phyloP scores from a whole-genome alignment of 2,329 filamentous ascomycete species.

The Erysiphe pulchra region DNA sequence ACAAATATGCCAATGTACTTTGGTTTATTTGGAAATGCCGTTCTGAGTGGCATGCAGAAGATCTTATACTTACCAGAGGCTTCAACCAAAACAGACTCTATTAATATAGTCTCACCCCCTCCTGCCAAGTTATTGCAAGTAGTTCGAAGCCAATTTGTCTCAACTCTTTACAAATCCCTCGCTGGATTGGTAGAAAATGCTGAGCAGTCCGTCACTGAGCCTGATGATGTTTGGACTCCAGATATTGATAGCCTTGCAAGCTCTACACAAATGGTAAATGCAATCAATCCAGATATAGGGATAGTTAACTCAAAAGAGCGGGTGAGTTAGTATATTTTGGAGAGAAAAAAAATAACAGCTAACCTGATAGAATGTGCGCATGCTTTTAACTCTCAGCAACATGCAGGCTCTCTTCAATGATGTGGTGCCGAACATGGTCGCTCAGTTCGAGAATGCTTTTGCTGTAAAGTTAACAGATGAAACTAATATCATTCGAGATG shows the following conservation, averaged over 20 bases:
- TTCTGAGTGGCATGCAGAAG: slow-evolving; percentile 76
- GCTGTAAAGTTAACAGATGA: slow-evolving; percentile 87
- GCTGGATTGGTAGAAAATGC: slow-evolving; percentile 96
- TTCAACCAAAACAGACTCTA: slow-evolving; percentile 43
- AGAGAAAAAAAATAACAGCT: slow-evolving; percentile 8
- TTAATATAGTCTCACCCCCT: slow-evolving; percentile 61
- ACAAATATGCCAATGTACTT: slow-evolving; percentile 82
- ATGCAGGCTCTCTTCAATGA: slow-evolving; percentile 60
- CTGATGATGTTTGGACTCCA: slow-evolving; percentile 15
- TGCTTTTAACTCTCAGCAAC: slow-evolving; percentile 84
- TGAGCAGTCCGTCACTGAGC: slow-evolving; percentile 41
- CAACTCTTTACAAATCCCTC: slow-evolving; percentile 76
- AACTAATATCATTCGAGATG: slow-evolving; percentile 71
- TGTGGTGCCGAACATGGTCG: slow-evolving; percentile 66
- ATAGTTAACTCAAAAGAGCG: slow-evolving; percentile 25
- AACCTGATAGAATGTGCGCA: slow-evolving; percentile 50
- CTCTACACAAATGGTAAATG: slow-evolving; percentile 11
- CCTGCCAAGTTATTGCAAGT: slow-evolving; percentile 70
- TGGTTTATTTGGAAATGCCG: slow-evolving; percentile 55
- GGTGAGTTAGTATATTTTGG: slow-evolving; percentile 15
- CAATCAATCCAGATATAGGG: slow-evolving; percentile 19
- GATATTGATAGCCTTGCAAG: slow-evolving; percentile 12
- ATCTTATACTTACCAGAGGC: slow-evolving; percentile 83
- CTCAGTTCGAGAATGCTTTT: slow-evolving; percentile 82
- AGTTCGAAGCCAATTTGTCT: slow-evolving; percentile 79